phyloP scores from a whole-genome alignment of 306 rosid species.

The Citrullus mucosospermus region DNA sequence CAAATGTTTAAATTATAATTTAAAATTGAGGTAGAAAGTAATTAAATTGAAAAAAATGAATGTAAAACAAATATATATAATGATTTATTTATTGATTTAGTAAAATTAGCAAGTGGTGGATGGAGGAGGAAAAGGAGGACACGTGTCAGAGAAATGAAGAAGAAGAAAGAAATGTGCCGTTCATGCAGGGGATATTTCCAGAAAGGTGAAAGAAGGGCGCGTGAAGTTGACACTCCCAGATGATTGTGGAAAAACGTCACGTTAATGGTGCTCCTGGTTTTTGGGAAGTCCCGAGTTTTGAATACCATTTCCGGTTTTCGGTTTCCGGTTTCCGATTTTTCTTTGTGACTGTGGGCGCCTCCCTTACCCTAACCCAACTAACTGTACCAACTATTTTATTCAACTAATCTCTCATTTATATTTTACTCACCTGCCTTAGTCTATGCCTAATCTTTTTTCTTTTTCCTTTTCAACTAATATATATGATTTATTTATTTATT shows the following conservation, averaged over 20 bases:
- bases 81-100: too few species aligned
- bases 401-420: not conserved
- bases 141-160: conserved; percentile 1
- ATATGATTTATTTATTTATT: not conserved
- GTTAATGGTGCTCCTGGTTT: conserved; percentile 36
- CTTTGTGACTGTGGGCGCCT: conserved; percentile 6
- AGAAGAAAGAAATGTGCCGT: conserved; percentile 9
- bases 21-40: too few species aligned
- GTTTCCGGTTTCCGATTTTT: not conserved
- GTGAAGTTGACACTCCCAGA: not conserved
- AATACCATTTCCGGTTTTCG: not conserved
- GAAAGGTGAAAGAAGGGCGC: not conserved
- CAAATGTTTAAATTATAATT: too few species aligned
- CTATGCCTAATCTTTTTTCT: not conserved
- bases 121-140: not conserved
- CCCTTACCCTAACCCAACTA: not conserved
- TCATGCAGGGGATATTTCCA: conserved; percentile 11
- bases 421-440: not conserved
- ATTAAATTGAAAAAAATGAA: too few species aligned
- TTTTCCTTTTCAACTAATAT: not conserved
- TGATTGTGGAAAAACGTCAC: conserved; percentile 20
- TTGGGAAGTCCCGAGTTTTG: conserved; percentile 29
- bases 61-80: too few species aligned
- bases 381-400: not conserved
- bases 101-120: not conserved